Percentiles rank a stretch among this genome's conserved stretches.
Conservation (phyloP, 2,329 filamentous ascomycete species). For the Chaetomiaceae sp. region DNA sequence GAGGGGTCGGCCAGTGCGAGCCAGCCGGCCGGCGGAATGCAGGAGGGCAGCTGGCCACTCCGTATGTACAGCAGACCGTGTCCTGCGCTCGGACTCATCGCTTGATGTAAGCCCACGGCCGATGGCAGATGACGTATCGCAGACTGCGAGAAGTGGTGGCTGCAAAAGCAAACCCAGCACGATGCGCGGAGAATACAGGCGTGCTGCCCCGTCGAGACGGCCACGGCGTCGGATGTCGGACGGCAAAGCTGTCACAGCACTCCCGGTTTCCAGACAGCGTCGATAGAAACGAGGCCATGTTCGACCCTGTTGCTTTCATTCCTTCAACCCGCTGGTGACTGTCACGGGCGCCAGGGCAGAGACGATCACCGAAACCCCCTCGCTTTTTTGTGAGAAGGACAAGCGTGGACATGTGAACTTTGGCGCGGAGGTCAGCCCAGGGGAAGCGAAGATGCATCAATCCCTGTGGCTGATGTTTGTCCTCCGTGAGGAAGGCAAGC, state of each 20-base stretch:
- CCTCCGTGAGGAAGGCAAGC: neutral
- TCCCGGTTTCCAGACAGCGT: too few species aligned
- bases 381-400: too few species aligned
- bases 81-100: slow-evolving; percentile 8
- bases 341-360: too few species aligned
- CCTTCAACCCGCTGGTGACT: too few species aligned
- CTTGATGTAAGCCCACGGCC: neutral
- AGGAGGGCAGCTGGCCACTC: neutral
- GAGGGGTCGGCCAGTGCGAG: neutral
- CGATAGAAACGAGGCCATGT: neutral
- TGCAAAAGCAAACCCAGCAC: slow-evolving; percentile 7
- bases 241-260: too few species aligned
- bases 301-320: neutral
- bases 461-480: slow-evolving; percentile 3
- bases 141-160: neutral
- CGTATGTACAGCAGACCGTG: neutral
- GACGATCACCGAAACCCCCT: too few species aligned
- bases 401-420: too few species aligned
- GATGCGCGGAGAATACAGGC: slow-evolving; percentile 2
- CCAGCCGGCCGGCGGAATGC: slow-evolving; percentile 9
- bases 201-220: neutral
- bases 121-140: slow-evolving; percentile 16
- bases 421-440: too few species aligned
- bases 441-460: neutral
- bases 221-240: neutral